These are phyloP conservation scores for Eutypa lata DNA, from an alignment of 2,329 filamentous ascomycete genomes.

Conservation along the genomic window DNA sequence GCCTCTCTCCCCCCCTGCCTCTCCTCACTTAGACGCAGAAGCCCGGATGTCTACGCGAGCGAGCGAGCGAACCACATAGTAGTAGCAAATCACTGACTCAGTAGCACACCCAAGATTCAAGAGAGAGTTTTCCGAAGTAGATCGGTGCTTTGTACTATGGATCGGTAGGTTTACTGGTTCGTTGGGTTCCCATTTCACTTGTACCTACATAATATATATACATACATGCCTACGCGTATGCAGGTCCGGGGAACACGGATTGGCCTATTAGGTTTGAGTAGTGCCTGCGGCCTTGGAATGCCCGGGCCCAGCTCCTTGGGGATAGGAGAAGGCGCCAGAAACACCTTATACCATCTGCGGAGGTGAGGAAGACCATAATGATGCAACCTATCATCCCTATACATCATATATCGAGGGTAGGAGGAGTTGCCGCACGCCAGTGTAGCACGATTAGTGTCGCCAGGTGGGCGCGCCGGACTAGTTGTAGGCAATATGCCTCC, in stretches of 20 bases:
- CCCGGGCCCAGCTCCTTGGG: not conserved
- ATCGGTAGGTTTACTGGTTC: constrained; percentile 10
- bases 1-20: constrained; percentile 4
- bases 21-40: no score
- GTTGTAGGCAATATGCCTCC: not conserved
- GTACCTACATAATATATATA: no score
- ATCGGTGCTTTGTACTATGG: constrained; percentile 6
- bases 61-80: not conserved
- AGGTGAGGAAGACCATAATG: not conserved
- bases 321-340: no score
- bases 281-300: not conserved
- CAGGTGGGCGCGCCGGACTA: not conserved
- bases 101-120: not conserved
- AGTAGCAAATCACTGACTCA: constrained; percentile 5
- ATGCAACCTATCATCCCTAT: not conserved
- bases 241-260: not conserved
- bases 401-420: not conserved
- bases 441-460: not conserved
- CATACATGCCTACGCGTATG: no score
- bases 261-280: not conserved
- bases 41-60: no score
- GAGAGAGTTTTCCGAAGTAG: no score
- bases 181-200: not conserved
- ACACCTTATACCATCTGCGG: no score
- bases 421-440: not conserved